Evolutionary conservation across 345 rosid genomes (phyloP).

Genomic region (Moricandia moricandioides): DNA sequence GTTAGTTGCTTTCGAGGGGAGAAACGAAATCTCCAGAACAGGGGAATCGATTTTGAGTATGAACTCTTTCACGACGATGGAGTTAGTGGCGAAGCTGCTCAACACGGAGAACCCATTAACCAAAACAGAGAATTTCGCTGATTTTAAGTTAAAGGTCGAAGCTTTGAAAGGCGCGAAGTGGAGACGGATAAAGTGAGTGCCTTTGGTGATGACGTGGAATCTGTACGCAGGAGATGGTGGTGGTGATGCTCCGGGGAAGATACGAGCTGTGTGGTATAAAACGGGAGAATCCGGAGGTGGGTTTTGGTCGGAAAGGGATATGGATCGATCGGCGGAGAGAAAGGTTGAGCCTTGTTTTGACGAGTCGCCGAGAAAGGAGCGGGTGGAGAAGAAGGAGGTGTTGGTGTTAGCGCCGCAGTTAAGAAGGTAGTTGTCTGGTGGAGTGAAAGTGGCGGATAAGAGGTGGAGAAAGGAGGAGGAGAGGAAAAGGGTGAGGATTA

Average conservation of each 20-base stretch:
- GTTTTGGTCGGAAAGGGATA: slow-evolving; percentile 47
- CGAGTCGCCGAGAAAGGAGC: slow-evolving; percentile 69
- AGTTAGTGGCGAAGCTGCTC: slow-evolving; percentile 41
- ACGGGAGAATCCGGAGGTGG: slow-evolving; percentile 52
- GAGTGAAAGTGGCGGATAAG: slow-evolving; percentile 49
- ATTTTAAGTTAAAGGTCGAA: slow-evolving; percentile 42
- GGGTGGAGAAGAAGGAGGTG: slow-evolving; percentile 47
- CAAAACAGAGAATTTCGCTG: slow-evolving; percentile 57
- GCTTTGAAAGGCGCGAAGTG: slow-evolving; percentile 84
- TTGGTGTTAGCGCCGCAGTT: slow-evolving; percentile 65
- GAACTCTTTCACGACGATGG: slow-evolving; percentile 50
- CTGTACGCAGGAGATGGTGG: slow-evolving; percentile 30
- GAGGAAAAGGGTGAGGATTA: slow-evolving; percentile 15
- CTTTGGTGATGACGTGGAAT: slow-evolving; percentile 47
- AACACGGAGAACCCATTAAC: slow-evolving; percentile 52
- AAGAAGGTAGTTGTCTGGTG: slow-evolving; percentile 74
- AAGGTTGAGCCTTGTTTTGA: slow-evolving; percentile 29
- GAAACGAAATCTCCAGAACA: slow-evolving; percentile 48
- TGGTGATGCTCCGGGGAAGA: slow-evolving; percentile 25
- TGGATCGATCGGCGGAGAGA: slow-evolving; percentile 48
- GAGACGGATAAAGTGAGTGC: slow-evolving; percentile 80
- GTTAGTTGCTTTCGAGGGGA: slow-evolving; percentile 41
- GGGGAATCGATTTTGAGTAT: slow-evolving; percentile 41
- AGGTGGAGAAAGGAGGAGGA: slow-evolving; percentile 31
- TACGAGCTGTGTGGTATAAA: slow-evolving; percentile 57